Evolutionary conservation across 2,329 filamentous ascomycete species (phyloP), one percentile per base, ranked within the genome.

Genomic region (Atkinsonella hypoxylon): DNA sequence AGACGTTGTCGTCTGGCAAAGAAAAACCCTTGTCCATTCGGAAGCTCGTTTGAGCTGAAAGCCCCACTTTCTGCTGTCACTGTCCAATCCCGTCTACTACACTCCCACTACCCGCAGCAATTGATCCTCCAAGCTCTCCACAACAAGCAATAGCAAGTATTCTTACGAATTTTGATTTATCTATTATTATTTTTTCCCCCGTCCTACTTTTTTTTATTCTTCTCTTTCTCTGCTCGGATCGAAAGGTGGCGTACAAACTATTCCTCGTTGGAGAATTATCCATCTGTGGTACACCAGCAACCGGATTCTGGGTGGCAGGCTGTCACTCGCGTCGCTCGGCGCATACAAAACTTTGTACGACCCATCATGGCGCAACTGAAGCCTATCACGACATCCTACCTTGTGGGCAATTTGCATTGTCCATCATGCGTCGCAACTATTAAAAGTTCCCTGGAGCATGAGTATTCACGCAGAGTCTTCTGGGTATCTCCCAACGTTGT

Each of bases 351-450:
- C 26, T 26, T 26, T 38, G 51, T 47, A 32, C n/a, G 30, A 54
- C 53, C n/a, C n/a, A 57, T 40, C 55, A 68, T 67, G 59, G 48
- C 60, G 22, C 51, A 62, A 42, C 50, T 58, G 13, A 57, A 60
- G 50, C 59, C 64, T 52, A 64, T 71, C 52, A 77, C 73, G 12
- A 83, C 79, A 2, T 82, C 78, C 34, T 80, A 84, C 60, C 73
- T 88, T 54, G 71, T 89, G 57, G 78, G 76, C 54, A 89, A 89
- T 64, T 73, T 89, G n/a, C 85, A 89, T 67, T 89, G 85, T 68
- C 81, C 84, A 13, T 85, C 83, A 53, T 89, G 85, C 64, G 79
- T 87, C 47, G 76, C 78, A 36, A 73, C 76, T 57, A 87, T 89
- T 61, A 74, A 80, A 59, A 69, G 75, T 49, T 73, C 76, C 53